Evolutionary conservation across 345 rosid species (phyloP), one percentile per base, ranked within the genome.

Genomic region (Sonneratia alba): DNA sequence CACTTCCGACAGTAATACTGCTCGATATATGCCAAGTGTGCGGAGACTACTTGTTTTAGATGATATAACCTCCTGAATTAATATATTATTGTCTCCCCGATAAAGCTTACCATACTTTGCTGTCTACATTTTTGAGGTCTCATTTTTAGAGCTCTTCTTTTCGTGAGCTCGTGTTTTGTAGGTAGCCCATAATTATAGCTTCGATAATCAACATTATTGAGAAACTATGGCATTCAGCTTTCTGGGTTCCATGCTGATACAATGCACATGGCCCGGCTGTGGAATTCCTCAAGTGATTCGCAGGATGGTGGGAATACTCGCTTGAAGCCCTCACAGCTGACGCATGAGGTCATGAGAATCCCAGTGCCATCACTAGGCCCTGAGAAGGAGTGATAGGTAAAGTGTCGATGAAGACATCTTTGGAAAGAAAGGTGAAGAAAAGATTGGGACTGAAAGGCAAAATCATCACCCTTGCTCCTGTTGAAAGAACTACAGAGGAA

Each of bases 101-200:
- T 32, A 1, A 3, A 5, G 36, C 19, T 62, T 62, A 12, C n/a
- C 13, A 32, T 62, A 42, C 2, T 4, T 42, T 42, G 1, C 10
- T 42, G 45, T n/a, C 2, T 9, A 4, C 10, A 4, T 42, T 42
- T 42, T 42, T 42, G 21, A 19, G n/a, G n/a, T n/a, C n/a, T n/a
- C n/a, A 21, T 8, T 57, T 2, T 47, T n/a, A 27, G 37, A 36
- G 1, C 18, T 62, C 10, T 42, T 42, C 27, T 13, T 7, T 27
- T 27, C 11, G 66, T n/a, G n/a, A n/a, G 66, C 16, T n/a, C n/a
- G n/a, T 4, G 11, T 10, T 27, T 62, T 75, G 74, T 70, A 95
- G 99, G 99, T 95, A 97, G 97, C n/a, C n/a, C 99, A 95, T 82
- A 95, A 95, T 78, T 95, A 95, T 76, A 92, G 97, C 85, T 95